Percentiles rank a stretch among this genome's conserved stretches.
Conservation (phyloP, 176 grass and related monocot genomes). For the Phoenix roebelenii region DNA sequence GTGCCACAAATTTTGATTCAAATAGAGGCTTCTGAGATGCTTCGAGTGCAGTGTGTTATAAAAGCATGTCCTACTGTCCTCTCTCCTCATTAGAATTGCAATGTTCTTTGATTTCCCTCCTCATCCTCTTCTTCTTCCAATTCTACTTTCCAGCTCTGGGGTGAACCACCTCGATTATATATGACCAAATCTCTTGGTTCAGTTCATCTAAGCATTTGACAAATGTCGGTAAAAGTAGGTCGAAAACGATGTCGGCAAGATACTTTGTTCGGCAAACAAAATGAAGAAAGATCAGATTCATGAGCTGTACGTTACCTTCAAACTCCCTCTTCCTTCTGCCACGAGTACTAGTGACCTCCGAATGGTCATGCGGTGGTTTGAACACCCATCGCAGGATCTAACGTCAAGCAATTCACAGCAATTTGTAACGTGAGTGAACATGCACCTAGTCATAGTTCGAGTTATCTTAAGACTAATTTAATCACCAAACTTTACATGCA, state of each 20-base stretch:
- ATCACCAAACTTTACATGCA: background rate
- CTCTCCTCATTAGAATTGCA: background rate
- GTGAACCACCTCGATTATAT: background rate
- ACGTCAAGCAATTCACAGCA: background rate
- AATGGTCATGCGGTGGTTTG: background rate
- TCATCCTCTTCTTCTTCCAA: background rate
- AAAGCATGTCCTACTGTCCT: background rate
- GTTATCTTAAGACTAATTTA: background rate
- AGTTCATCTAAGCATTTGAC: background rate
- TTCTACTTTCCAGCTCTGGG: too few species aligned
- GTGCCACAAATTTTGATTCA: background rate
- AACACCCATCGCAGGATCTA: constrained; percentile 1
- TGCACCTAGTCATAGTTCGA: background rate
- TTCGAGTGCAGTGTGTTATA: background rate
- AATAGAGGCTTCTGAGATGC: background rate
- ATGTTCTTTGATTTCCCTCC: background rate
- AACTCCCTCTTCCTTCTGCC: too few species aligned
- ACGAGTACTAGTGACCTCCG: too few species aligned
- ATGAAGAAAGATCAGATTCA: background rate
- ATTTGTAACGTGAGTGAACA: constrained; percentile 5
- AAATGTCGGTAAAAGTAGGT: too few species aligned
- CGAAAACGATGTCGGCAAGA: too few species aligned
- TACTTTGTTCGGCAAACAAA: background rate
- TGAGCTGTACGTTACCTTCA: too few species aligned
- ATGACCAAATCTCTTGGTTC: background rate